A percentile compares a stretch with the other conserved stretches of the same genome.
These are phyloP conservation scores for Triglochin maritima DNA, from an alignment of 106 monocot species.

Conservation along the genomic window DNA sequence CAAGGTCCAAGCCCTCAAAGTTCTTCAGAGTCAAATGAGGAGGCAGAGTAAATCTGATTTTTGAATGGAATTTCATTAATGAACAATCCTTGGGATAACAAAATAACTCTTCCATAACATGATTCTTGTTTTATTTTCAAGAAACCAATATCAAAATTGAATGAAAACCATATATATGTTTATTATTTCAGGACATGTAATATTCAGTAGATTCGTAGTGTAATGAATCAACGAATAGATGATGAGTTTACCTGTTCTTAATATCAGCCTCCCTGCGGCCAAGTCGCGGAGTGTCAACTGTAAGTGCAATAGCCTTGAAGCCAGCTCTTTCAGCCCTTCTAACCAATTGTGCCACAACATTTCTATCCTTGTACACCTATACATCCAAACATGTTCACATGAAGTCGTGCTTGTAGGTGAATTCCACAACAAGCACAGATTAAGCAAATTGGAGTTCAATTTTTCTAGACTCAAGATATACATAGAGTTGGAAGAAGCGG, in stretches of 20 bases:
- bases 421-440: no score
- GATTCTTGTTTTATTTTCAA: no score
- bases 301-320: slow-evolving; percentile 18
- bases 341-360: slow-evolving; percentile 11
- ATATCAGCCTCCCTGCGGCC: slow-evolving; percentile 18
- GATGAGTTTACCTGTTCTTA: slow-evolving; percentile 8
- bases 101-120: no score
- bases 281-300: slow-evolving; percentile 19
- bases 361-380: slow-evolving; percentile 18
- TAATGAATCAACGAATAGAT: no score
- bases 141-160: no score
- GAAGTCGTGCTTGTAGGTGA: no score
- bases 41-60: slow-evolving; percentile 43
- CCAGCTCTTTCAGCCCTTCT: slow-evolving; percentile 21
- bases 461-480: slow-evolving; percentile 9
- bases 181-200: no score
- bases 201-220: no score
- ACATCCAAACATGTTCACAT: no score
- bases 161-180: no score
- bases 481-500: slow-evolving; percentile 92
- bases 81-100: no score
- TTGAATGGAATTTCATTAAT: background rate
- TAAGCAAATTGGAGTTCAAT: no score
- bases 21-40: slow-evolving; percentile 36
- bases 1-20: slow-evolving; percentile 44